Evolutionary conservation across 768 basidiomycete species (phyloP), one percentile per base, ranked within the genome.

Genomic region (Mrakia frigida): DNA sequence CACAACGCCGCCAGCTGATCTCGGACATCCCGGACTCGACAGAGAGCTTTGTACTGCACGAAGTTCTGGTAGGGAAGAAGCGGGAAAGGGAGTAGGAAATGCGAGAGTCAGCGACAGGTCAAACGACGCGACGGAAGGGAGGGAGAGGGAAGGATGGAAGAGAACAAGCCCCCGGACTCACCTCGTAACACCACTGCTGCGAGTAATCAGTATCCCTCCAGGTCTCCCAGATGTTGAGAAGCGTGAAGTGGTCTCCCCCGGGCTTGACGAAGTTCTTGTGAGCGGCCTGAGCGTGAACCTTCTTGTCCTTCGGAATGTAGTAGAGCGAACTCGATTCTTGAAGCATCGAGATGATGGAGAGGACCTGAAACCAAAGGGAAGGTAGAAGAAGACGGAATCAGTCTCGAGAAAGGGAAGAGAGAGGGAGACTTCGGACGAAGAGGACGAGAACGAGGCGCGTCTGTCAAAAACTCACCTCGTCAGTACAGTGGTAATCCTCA

Each of bases 181-280:
- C 92, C 81, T 96, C 94, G 82, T 95, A 97, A 81, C 93, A 95
- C 85, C 81, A 97, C 80, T 95, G 93, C 82, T 98, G 93, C 31
- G 93, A 95, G 82, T 94, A 98, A 81, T 94, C 94, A 33, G 95
- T 93, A 79, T 99, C 97, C 28, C 92, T 92, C 97, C 97, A 99
- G 81, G 98, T 95, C 82, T 98, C 95, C 91, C 94, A 98, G 18
- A 98, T 93, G 82, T 98, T 98, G 37, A 99, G 87, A 33, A 99
- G 84, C 9, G 96, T 98, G 82, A 98, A 99, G 84, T 98, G 97
- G 81, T 99, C 97, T 33, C 97, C 97, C 39, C 97, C 96, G 0
- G 92, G 86, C 69, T 93, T 93, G 76, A 95, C 90, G 82, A 99
- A 99, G 82, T 98, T 98, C 83, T 96, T 92, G 75, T 96, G 89